These are phyloP conservation scores for Trichoderma sp. DNA, from an alignment of 2,329 filamentous ascomycete species.

Conservation along the genomic window DNA sequence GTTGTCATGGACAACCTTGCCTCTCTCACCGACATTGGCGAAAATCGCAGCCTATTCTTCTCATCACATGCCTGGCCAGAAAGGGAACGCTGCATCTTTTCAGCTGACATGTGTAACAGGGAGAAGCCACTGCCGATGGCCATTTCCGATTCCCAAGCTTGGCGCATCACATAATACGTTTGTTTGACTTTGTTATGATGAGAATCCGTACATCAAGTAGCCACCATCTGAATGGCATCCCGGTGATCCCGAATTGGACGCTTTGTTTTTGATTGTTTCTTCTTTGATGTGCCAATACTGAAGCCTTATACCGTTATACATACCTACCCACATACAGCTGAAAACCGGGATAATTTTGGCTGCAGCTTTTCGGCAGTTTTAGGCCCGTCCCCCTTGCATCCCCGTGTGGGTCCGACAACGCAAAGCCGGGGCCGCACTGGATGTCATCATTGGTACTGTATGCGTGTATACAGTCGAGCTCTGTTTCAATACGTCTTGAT, in stretches of 20 bases:
- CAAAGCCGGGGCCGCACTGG: not conserved
- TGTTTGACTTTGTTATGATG: not conserved
- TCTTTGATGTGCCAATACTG: not conserved
- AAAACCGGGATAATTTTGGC: not conserved
- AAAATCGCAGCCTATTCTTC: not conserved
- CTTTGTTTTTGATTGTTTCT: too few relatives aligned
- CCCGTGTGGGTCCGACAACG: not conserved
- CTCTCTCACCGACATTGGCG: too few relatives aligned
- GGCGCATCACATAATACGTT: not conserved
- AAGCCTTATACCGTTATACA: not conserved
- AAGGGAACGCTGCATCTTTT: not conserved
- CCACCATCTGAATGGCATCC: not conserved
- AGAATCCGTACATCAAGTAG: not conserved
- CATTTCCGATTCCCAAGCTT: not conserved
- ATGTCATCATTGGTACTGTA: not conserved
- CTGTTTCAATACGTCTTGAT: not conserved
- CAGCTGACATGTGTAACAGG: not conserved
- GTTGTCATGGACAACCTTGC: too few relatives aligned
- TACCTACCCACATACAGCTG: not conserved
- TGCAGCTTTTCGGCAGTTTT: not conserved
- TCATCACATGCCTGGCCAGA: not conserved
- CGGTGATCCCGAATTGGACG: not conserved
- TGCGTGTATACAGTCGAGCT: not conserved
- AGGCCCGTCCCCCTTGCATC: not conserved
- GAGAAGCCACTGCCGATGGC: not conserved